Base-by-base conservation (phyloP, 345 rosid genomes). In the Luvunga scandens region DNA sequence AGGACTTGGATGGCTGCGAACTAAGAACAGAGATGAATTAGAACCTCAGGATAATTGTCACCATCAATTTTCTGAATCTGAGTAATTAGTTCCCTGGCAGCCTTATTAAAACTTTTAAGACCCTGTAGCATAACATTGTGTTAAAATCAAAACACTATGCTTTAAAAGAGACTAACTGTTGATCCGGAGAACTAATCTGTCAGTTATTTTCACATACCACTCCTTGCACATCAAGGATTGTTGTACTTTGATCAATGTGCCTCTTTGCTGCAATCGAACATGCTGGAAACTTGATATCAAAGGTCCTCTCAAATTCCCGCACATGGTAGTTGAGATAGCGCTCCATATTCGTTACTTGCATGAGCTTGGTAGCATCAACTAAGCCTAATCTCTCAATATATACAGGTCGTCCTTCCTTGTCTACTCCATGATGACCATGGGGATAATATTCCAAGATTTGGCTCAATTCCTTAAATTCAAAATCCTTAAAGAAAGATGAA, bases 201-300 rank as follows among this genome's bases (percentile, higher is more conserved):
- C 22, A 53, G 68, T 48, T 57, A 33, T 65, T 78, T 63, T 38
- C 25, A 80, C 97, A 42, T 90, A 95, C 99, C 97, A 96, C 99
- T 90, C 99, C 97, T 79, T 94, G 97, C 77, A 96, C 99, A 86
- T 96, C 99, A 81, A 94, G 84, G 85, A 96, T 92, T 67, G 98
- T 96, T 63, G 99, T 94, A 77, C 98, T 96, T 81, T 94, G 98
- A 83, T 96, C 98, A 74, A 94, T 89, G 62, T 96, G 97, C 84
- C 69, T 91, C 81, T 89, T 89, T 55, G 97, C 95, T n/a, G 98
- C 92, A 66, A 96, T 80, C 36, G 99, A 86, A 76, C 98, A 94
- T 34, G 99, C 93, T 1, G 99, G 93, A 83, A 96, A 90, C 89
- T 96, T 94, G 31, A 78, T 83, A 7, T 77, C 83, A 80, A 96